phyloP scores from a whole-genome alignment of 768 basidiomycete species.

The Mycena sanguinolenta region DNA sequence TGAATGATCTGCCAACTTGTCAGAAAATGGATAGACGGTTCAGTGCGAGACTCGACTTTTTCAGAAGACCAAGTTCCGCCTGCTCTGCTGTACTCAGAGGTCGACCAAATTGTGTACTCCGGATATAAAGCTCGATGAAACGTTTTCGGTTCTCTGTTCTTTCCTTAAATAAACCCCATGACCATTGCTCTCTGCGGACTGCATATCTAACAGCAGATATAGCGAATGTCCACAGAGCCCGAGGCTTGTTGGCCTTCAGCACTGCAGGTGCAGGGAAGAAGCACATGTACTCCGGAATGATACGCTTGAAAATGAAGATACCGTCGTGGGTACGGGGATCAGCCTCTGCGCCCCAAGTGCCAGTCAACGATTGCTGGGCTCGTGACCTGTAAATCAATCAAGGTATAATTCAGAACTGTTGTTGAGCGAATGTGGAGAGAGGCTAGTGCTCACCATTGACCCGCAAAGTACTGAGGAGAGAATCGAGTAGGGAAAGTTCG shows the following conservation, averaged over 20 bases:
- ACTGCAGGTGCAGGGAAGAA: conserved; percentile 44
- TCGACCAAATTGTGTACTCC: conserved; percentile 37
- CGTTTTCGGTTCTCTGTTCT: conserved; percentile 43
- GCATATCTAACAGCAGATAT: conserved; percentile 38
- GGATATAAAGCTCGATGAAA: conserved; percentile 46
- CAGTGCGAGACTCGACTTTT: conserved; percentile 8
- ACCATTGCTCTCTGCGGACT: conserved; percentile 42
- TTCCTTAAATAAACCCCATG: conserved; percentile 48
- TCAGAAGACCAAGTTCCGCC: conserved; percentile 36
- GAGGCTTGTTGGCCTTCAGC: conserved; percentile 40
- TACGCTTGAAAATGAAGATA: conserved; percentile 45
- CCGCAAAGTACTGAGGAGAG: conserved; percentile 40
- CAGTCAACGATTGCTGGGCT: conserved; percentile 39
- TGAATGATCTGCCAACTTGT: conserved; percentile 27
- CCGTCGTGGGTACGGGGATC: conserved; percentile 37
- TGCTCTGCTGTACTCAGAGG: conserved; percentile 21
- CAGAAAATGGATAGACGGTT: not conserved
- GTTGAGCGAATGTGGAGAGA: not conserved
- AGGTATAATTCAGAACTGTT: not conserved
- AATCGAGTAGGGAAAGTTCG: conserved; percentile 41
- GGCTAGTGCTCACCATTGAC: conserved; percentile 30
- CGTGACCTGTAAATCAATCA: conserved; percentile 8
- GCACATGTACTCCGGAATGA: conserved; percentile 42
- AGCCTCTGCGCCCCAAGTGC: conserved; percentile 42
- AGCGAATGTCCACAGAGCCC: conserved; percentile 51